Evolutionary conservation across 352 stramenopile species (phyloP), one percentile per base, ranked within the genome.

Genomic region (Phytophthora palmivora): DNA sequence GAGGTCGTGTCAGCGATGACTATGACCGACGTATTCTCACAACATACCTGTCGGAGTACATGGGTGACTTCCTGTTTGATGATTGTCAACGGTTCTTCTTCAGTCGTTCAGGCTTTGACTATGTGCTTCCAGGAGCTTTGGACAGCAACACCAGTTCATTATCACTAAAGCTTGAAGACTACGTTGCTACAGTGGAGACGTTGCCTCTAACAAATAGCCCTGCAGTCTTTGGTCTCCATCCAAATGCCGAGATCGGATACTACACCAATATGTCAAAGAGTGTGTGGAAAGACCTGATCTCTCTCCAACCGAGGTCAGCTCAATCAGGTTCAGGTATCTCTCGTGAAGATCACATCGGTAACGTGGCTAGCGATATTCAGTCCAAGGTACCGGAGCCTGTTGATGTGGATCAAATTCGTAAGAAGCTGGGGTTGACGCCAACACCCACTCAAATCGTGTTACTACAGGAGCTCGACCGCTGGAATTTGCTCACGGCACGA

Each of bases 21-120:
- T 98, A 98, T 70, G 96, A 99, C 69, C 88, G 96, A 15, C 89
- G 96, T n/a, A 96, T 98, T 22, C 84, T 98, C 44, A 90, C 84
- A 11, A 98, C 94, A 7, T 97, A 97, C 55, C 64, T 98, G 33
- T 89, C 94, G 37, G 94, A 98, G 71, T 98, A 98, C 79, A 98
- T 98, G 95, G 95, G 95, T 38, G 95, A 98, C 70, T 98, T 98
- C 50, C 72, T 98, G 7, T 98, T 98, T 43, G 93, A 98, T 58
- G 86, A 98, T 51, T 97, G 85, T 58, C 89, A 98, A 55, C 83
- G 82, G 14, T 98, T 98, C 68, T 98, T 83, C 78, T 98, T 98
- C 59, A 97, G 84, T 38, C 81, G 84, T 9, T 96, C 89, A 0
- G 94, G 94, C n/a, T 97, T 95, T 58, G 94, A 98, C 49, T 98